Base-by-base conservation (phyloP, 352 stramenopile species). In the Pythium oligandrum region DNA sequence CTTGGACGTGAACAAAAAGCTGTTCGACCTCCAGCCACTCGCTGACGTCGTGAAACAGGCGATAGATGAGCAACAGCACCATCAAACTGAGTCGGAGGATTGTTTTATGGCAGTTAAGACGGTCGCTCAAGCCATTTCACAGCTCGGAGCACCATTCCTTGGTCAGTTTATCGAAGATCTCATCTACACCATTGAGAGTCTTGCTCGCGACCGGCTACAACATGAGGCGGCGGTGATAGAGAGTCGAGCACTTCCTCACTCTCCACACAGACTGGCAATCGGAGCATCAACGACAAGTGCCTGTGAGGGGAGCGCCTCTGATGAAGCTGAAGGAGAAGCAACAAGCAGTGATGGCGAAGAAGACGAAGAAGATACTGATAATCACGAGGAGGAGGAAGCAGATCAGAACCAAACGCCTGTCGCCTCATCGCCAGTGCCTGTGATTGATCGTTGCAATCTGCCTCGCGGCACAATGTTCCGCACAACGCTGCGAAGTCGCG, bases 401-500 rank as follows among this genome's bases (percentile, higher is more conserved):
- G 17, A 26, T 26, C 17, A 26, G 17, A 26, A 26, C 17, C 17
- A 26, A 26, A 26, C 17, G 17, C 7, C 12, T 12, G 38, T 12
- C 38, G 38, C 38, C 38, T 42, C 6, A 34, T 9, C 35, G 48
- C 17, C 17, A 26, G 17, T 26, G 17, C 17, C 17, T 26, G 0
- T 26, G 17, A 26, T 26, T 26, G 17, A 26, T 30, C 12, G 45
- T 6, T 40, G 57, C 48, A 40, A 42, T 7, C 57, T 26, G 2
- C 34, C 55, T 9, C 60, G 44, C 4, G 33, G 51, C 48, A 53
- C 53, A 33, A 64, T 56, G n/a, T 82, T 82, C 47, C 66, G 68
- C 4, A 75, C 57, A 26, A 67, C 68, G 30, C 63, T 67, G 3
- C 66, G 69, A 26, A 73, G 51, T 43, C 68, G 71, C 12, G 43